Base-by-base conservation (phyloP, 208 protist species). In the Crithidia expoeki region DNA sequence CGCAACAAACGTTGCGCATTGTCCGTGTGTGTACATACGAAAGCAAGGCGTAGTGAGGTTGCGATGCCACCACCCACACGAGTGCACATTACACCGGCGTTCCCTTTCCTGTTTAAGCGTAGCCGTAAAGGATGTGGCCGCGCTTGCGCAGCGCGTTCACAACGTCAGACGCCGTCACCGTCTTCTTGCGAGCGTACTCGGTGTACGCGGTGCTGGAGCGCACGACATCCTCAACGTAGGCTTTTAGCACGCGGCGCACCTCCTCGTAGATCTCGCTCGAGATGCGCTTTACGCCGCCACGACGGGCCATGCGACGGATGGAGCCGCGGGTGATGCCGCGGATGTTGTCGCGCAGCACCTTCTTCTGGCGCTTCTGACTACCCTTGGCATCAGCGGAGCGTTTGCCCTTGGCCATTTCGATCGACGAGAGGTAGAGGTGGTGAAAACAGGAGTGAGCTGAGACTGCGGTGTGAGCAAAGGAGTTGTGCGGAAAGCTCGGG, bases 261-360 rank as follows among this genome's bases (percentile, higher is more conserved):
- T 89, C 84, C 62, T 89, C 80, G 84, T 89, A 86, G 58, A 86
- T 74, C 58, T 84, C 80, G 59, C 73, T 74, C 40, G 78, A 85
- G 82, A 97, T 97, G 75, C 94, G 88, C 77, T 96, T 96, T 68
- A 97, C 91, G 75, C 94, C 94, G 71, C 94, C 94, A 80, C 94
- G 83, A 79, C 94, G 87, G 53, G 94, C 94, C 50, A 97, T 79
- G 81, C 94, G 87, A 78, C 91, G 86, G 69, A 97, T 94, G 51
- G 89, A 88, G 68, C 88, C 90, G 62, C 86, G 86, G 33, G 86
- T 94, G 80, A 94, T 93, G 77, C 86, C 88, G 67, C 78, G 82
- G 63, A 96, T 91, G 80, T 90, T 92, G 75, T 96, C 90, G 78
- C 90, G 86, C 46, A 94, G 75, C 57, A 90, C 84, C 79, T 94